phyloP scores from a whole-genome alignment of 2,329 filamentous ascomycete genomes.

The Elsinoe necatrix region DNA sequence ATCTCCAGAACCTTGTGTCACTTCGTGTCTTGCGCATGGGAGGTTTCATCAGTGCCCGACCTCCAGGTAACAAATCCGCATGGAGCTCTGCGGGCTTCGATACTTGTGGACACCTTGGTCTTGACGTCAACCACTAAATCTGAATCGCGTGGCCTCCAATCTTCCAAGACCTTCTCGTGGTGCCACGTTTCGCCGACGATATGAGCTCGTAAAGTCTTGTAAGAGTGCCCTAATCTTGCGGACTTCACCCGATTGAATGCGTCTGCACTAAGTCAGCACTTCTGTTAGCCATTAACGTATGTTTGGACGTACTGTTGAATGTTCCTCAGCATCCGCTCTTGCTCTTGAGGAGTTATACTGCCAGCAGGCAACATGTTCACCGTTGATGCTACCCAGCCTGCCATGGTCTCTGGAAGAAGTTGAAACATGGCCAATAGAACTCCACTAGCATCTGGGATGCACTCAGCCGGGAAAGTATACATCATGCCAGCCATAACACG shows the following conservation, averaged over 20 bases:
- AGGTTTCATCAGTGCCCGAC: neutral
- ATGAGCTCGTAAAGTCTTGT: slow-evolving; percentile 94
- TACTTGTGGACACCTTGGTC: neutral
- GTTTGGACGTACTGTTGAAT: slow-evolving; percentile 53
- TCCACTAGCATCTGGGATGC: slow-evolving; percentile 87
- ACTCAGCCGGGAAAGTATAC: slow-evolving; percentile 95
- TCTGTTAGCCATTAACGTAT: slow-evolving; percentile 25
- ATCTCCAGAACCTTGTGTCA: neutral
- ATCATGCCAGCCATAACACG: slow-evolving; percentile 95
- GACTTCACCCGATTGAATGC: slow-evolving; percentile 59
- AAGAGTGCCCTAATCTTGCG: slow-evolving; percentile 75
- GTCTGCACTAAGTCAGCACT: neutral
- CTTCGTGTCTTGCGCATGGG: neutral
- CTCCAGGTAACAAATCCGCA: neutral
- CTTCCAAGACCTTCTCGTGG: slow-evolving; percentile 83
- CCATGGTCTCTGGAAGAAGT: slow-evolving; percentile 69
- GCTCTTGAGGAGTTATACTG: slow-evolving; percentile 70
- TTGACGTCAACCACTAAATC: slow-evolving; percentile 46
- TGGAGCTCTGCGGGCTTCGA: neutral
- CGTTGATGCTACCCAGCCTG: slow-evolving; percentile 73
- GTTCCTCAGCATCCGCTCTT: slow-evolving; percentile 68
- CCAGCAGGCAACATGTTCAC: slow-evolving; percentile 76
- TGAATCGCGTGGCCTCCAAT: slow-evolving; percentile 78
- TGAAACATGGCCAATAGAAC: slow-evolving; percentile 87
- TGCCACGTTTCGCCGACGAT: slow-evolving; percentile 89